Conservation (phyloP, 495 filamentous ascomycete genomes). For the Podospora sp. region DNA sequence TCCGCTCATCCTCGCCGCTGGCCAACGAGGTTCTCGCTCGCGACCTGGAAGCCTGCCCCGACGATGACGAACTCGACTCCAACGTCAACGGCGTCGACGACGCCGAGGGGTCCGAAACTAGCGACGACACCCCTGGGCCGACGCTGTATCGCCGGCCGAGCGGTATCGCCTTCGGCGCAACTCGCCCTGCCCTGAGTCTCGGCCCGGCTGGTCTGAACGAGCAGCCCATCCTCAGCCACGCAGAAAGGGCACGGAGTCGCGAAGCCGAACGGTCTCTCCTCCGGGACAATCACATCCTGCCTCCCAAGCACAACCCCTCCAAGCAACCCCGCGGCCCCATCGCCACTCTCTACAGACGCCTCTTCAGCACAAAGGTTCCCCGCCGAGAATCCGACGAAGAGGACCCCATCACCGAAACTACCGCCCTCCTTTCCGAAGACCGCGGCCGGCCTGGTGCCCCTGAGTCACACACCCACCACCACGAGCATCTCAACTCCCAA, state of each 20-base stretch:
- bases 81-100: slow-evolving; percentile 3
- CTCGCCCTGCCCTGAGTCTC: slow-evolving; percentile 41
- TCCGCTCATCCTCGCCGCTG: slow-evolving; percentile 49
- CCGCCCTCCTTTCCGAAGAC: slow-evolving; percentile 39
- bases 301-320: slow-evolving; percentile 57
- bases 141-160: slow-evolving; percentile 74
- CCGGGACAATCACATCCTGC: slow-evolving; percentile 74
- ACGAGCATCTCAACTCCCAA: slow-evolving; percentile 55
- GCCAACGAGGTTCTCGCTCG: slow-evolving; percentile 69
- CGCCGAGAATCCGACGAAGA: slow-evolving; percentile 37
- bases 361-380: slow-evolving; percentile 53
- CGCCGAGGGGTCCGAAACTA: slow-evolving; percentile 35
- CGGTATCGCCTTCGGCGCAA: slow-evolving; percentile 64
- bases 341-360: slow-evolving; percentile 38
- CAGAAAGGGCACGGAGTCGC: slow-evolving; percentile 65
- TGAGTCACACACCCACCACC: slow-evolving; percentile 15
- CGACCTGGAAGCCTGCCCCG: slow-evolving; percentile 62
- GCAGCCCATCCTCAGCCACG: slow-evolving; percentile 54
- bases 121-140: slow-evolving; percentile 54
- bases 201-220: slow-evolving; percentile 34
- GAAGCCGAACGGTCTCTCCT: slow-evolving; percentile 75
- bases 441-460: slow-evolving; percentile 9
- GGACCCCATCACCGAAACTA: slow-evolving; percentile 42
- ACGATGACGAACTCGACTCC: slow-evolving; percentile 58
- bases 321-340: slow-evolving; percentile 27